phyloP scores from a whole-genome alignment of 2,329 filamentous ascomycete genomes.

The Samsoniella hepiali region DNA sequence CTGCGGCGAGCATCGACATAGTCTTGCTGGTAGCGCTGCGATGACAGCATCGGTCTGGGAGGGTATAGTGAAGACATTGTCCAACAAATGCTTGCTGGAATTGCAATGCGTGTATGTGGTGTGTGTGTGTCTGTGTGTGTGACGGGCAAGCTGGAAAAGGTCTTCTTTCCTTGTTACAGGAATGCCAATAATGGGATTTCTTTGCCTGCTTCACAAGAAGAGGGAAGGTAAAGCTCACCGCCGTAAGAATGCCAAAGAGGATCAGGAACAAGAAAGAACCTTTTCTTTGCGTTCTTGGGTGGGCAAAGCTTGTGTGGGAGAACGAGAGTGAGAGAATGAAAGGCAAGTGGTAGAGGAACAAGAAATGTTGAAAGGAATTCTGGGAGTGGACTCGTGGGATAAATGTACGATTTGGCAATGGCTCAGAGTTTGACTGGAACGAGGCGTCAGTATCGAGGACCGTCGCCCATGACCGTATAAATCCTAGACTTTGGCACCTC shows the following conservation, averaged over 20 bases:
- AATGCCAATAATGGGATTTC: constrained; percentile 18
- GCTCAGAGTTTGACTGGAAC: constrained; percentile 37
- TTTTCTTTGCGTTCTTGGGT: background rate
- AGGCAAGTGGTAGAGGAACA: constrained; percentile 35
- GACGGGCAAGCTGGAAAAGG: background rate
- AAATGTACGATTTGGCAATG: constrained; percentile 38
- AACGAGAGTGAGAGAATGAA: constrained; percentile 22
- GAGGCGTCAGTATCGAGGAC: constrained; percentile 30
- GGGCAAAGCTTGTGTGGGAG: background rate
- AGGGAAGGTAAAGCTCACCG: constrained; percentile 7
- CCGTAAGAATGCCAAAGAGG: constrained; percentile 12
- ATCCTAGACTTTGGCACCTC: constrained; percentile 34
- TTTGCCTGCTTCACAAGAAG: constrained; percentile 6
- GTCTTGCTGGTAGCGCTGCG: constrained; percentile 49
- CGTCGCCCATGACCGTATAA: constrained; percentile 34
- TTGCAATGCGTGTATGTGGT: constrained; percentile 20
- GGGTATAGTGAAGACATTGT: constrained; percentile 40
- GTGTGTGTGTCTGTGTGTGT: background rate
- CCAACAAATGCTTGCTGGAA: constrained; percentile 13
- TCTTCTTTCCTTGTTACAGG: constrained; percentile 10
- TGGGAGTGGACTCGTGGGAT: constrained; percentile 42
- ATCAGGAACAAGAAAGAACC: background rate
- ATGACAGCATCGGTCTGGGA: constrained; percentile 47
- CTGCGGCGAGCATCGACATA: constrained; percentile 46
- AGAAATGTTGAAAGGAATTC: constrained; percentile 46